Base-by-base conservation (phyloP, 1,139 yeast species). In the Candida pseudoviswanathii region DNA sequence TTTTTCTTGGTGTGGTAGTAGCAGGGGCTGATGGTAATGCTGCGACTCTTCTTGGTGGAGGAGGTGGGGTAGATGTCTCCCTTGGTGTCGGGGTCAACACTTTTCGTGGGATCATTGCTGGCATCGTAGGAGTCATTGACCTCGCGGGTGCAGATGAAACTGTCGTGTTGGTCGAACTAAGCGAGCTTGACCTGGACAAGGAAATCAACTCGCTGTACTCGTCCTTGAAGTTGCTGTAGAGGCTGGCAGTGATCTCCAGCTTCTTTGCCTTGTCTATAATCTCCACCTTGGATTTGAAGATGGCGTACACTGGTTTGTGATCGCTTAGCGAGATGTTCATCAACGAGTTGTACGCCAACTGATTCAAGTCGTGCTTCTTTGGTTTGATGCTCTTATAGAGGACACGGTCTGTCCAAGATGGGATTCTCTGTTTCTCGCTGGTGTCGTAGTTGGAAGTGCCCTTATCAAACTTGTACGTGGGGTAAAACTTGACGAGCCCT, bases 361-460 rank as follows among this genome's bases (percentile, higher is more conserved):
- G 89, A 36, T 69, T 65, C 27, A 86, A 61, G 36, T 88, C 85
- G 41, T 80, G 75, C 21, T 55, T 59, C 3, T 54, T 51, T 8
- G 30, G 30, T 27, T 27, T 27, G 30, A 27, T 8, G 47, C 69
- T 62, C 53, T 62, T 54, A 62, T 78, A 88, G 47, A 91, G 76
- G 41, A 90, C 83, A 64, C 99, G 74, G 70, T 94, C 99, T 0
- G 98, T 94, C 98, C 98, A 94, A 0, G 98, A 91, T 1, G 99
- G 99, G 26, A 88, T 86, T 57, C 99, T 79, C 64, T 86, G 87
- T 65, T 94, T 94, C 58, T 94, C 99, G 11, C 96, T 86, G 0
- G 96, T 81, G 65, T 94, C 99, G 65, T 91, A 94, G 5, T 70
- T 71, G 45, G 82, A 82, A 0, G 96, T 89, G 3, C 96, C 96